Conservation (phyloP, 495 filamentous ascomycete species). For the Penicillium bovifimosum region DNA sequence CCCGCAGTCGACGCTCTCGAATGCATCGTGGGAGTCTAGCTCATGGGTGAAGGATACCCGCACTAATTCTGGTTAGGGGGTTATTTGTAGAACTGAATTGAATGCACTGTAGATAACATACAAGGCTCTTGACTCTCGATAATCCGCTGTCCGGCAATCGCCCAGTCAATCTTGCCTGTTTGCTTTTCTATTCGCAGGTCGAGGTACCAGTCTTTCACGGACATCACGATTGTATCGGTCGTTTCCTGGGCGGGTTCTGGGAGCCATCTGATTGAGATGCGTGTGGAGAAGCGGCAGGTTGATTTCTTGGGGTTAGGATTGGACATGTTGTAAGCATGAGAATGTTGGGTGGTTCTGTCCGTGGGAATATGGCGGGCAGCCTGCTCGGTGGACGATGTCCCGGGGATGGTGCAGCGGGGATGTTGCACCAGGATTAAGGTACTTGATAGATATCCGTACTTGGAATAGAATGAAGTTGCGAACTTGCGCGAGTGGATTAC, state of each 20-base stretch:
- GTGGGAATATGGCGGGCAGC: too few relatives aligned
- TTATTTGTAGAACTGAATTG: neutral
- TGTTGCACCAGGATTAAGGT: too few relatives aligned
- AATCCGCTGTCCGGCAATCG: constrained; percentile 35
- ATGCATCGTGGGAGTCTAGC: constrained; percentile 36
- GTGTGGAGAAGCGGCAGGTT: constrained; percentile 31
- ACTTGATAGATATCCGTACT: too few relatives aligned
- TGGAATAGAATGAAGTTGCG: too few relatives aligned
- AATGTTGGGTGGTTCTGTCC: too few relatives aligned
- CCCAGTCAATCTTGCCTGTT: constrained; percentile 34
- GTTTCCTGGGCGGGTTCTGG: constrained; percentile 35
- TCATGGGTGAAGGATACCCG: constrained; percentile 38
- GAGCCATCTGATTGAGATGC: constrained; percentile 42
- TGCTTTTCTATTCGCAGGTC: constrained; percentile 38
- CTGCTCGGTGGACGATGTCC: too few relatives aligned
- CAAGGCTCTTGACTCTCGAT: constrained; percentile 28
- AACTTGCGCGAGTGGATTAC: neutral
- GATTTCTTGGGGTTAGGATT: constrained; percentile 2
- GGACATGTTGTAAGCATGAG: constrained; percentile 5
- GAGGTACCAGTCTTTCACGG: constrained; percentile 40
- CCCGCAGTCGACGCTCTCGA: constrained; percentile 35
- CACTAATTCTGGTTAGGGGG: constrained; percentile 11
- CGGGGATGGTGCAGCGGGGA: too few relatives aligned
- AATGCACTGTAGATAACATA: constrained; percentile 12
- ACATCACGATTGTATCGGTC: constrained; percentile 43